Base-by-base conservation (phyloP, 305 asterid species). In the Ajuga reptans region DNA sequence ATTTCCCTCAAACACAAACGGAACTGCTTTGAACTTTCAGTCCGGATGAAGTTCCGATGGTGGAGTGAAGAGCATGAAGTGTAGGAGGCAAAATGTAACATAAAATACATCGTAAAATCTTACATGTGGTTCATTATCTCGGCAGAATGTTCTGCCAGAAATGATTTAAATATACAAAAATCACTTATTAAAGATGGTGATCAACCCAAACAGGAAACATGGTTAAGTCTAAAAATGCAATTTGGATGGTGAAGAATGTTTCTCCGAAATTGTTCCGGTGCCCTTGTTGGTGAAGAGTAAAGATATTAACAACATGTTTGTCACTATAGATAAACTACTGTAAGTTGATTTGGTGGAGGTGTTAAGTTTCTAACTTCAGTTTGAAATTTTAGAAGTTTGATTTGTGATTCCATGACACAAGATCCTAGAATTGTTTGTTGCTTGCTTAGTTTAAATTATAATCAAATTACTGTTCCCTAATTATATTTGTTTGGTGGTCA, bases 351-450 rank as follows among this genome's bases (percentile, higher is more conserved):
- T 45, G 51, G 34, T 47, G 55, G 64, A 37, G 66, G 33, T 17
- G 9, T 16, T 5, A 7, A 9, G 1, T 36, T 36, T 7, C 3
- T 8, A 17, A 18, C 17, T 37, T 9, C 6, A 45, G 29, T 46
- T n/a, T 21, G 24, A 62, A 62, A 24, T 21, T 27, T 55, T 24
- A 15, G 1, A 41, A 10, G 12, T 72, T 42, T 42, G 59, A 46
- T 45, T 60, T 54, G 54, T 43, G 74, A 63, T 34, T 27, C 64
- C 57, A 31, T 41, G 52, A 64, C 34, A 60, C 34, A 41, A 66
- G 68, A 71, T 65, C 39, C 21, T 12, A 15, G 56, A 45, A 11
- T 56, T 75, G 73, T 75, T 60, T 7, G 14, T 65, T 52, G 21
- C 24, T 34, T n/a, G 17, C 63, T 43, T 69, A 54, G 37, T 76